phyloP scores from a whole-genome alignment of 352 stramenopile species.

The Paralagenidium karlingii region DNA sequence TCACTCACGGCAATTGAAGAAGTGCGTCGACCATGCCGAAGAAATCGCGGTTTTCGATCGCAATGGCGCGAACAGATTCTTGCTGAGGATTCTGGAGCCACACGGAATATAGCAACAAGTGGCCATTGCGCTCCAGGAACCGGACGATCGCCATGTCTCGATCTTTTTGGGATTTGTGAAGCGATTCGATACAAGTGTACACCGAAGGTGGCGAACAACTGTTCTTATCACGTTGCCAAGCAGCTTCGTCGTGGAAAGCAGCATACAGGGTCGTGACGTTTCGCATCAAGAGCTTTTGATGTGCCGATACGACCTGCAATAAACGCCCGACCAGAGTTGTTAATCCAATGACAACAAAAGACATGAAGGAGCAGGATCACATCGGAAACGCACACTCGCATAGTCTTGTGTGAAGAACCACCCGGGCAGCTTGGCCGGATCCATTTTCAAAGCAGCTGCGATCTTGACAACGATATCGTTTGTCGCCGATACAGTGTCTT shows the following conservation, averaged over 20 bases:
- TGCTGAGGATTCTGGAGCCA: constrained; percentile 70
- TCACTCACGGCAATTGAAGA: constrained; percentile 53
- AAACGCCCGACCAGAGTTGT: neutral
- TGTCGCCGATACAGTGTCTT: constrained; percentile 16
- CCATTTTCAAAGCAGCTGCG: constrained; percentile 39
- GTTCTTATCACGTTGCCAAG: neutral
- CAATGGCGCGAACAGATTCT: constrained; percentile 44
- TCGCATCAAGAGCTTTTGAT: constrained; percentile 32
- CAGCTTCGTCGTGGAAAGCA: constrained; percentile 42
- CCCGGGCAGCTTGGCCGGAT: constrained; percentile 19
- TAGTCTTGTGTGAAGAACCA: constrained; percentile 61
- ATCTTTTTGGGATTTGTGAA: constrained; percentile 16
- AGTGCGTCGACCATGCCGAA: constrained; percentile 65
- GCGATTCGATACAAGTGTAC: too few relatives aligned
- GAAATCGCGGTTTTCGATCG: constrained; percentile 52
- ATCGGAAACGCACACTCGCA: constrained; percentile 23
- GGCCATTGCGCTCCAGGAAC: constrained; percentile 36
- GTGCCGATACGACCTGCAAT: constrained; percentile 22
- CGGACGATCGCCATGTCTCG: constrained; percentile 12
- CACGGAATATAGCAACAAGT: constrained; percentile 49
- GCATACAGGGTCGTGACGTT: constrained; percentile 38
- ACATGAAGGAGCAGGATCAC: neutral
- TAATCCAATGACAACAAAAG: neutral
- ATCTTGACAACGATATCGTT: constrained; percentile 27
- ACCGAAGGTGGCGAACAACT: neutral